Evolutionary conservation across 2,329 filamentous ascomycete species (phyloP), one percentile per base, ranked within the genome.

Genomic region (Paracoccidioides brasiliensis): DNA sequence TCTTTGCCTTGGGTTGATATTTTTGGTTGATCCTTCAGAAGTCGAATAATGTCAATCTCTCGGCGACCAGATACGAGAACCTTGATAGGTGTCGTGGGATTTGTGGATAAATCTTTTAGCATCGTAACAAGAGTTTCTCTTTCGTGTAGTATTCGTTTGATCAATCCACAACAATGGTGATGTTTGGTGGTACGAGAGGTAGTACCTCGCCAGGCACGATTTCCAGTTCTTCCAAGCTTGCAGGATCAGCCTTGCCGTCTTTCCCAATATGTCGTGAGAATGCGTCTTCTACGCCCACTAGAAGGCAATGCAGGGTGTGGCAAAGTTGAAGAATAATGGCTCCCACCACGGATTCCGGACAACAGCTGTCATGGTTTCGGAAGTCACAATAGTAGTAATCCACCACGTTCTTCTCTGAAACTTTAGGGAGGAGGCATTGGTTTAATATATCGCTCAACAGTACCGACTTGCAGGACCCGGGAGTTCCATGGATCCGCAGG

Each of bases 341-440:
- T 8, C 42, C 53, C 3, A 54, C 6, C 5, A 48, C 53, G 10
- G 53, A 48, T 35, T 49, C 53, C 7, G 53, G 53, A 3, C 53
- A 43, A 33, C 53, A 54, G 28, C 53, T 54, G 4, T 48, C 33
- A 40, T 54, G 42, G 28, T 8, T 54, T 35, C 53, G 42, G 15
- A 54, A 54, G 35, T 54, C 53, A 22, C 53, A 54, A 35, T 54
- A 54, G 35, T 54, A 54, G 40, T 54, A 54, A 38, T 30, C 41
- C 33, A 54, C 35, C 14, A 35, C 10, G 1, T 14, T 22, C 22
- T 40, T 35, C 14, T 41, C 37, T 14, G 53, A 45, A 22, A 35
- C 43, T 15, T 49, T 54, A 3, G 53, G 33, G 14, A 48, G 28
- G n/a, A 54, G 43, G n/a, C 53, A 54, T 22, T 54, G 43, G 43